phyloP scores from a whole-genome alignment of 371 early-diverging fungal genomes.

The Mucor circinelloides region DNA sequence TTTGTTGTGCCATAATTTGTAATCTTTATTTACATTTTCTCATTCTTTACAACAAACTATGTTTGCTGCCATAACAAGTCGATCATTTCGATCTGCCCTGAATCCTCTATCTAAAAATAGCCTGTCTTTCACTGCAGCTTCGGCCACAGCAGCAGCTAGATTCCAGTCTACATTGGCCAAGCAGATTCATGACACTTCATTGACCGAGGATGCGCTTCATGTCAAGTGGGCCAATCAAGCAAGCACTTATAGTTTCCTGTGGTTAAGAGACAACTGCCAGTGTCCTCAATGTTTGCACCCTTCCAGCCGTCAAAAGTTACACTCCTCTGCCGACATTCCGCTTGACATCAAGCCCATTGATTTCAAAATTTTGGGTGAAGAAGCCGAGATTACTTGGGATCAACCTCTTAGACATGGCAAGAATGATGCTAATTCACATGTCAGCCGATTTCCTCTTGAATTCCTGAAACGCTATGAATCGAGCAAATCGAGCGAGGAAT shows the following conservation, averaged over 20 bases:
- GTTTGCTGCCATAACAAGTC: background rate
- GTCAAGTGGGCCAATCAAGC: constrained; percentile 26
- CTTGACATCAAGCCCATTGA: constrained; percentile 49
- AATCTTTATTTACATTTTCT: background rate
- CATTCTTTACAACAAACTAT: background rate
- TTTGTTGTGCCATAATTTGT: background rate
- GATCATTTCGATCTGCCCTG: background rate
- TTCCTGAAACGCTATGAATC: constrained; percentile 43
- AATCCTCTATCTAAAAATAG: background rate
- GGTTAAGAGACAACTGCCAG: constrained; percentile 86
- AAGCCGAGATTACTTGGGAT: constrained; percentile 48
- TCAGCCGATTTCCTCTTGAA: constrained; percentile 45
- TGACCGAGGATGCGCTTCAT: constrained; percentile 17
- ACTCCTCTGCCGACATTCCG: constrained; percentile 76
- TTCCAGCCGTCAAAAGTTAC: constrained; percentile 76
- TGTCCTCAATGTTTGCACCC: constrained; percentile 78
- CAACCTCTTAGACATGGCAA: constrained; percentile 40
- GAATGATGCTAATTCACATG: constrained; percentile 36
- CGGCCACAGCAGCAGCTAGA: background rate
- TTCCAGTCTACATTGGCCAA: background rate
- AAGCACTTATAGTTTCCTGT: constrained; percentile 59
- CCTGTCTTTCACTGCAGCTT: background rate
- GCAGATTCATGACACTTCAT: background rate
- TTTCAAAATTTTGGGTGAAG: constrained; percentile 29
- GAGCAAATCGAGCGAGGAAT: constrained; percentile 24